Conservation (phyloP, 2,329 filamentous ascomycete species). For the Albifimbria verrucaria region DNA sequence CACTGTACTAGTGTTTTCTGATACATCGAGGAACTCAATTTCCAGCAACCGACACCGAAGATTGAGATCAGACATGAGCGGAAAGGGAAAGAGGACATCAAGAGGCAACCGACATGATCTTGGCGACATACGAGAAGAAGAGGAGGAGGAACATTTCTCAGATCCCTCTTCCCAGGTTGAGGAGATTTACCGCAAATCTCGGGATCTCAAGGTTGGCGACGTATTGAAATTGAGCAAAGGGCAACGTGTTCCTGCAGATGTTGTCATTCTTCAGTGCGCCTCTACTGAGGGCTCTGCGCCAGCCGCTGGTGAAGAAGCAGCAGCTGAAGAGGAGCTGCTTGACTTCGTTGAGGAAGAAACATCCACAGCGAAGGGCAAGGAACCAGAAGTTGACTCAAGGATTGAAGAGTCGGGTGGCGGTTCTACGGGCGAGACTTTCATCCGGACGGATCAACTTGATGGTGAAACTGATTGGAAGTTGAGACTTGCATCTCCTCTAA, state of each 20-base stretch:
- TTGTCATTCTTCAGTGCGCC: constrained; percentile 85
- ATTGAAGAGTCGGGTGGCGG: constrained; percentile 29
- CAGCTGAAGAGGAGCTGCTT: constrained; percentile 38
- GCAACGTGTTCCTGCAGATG: constrained; percentile 89
- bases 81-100: constrained; percentile 26
- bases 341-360: constrained; percentile 36
- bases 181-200: constrained; percentile 76
- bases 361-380: constrained; percentile 30
- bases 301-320: constrained; percentile 24
- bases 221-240: constrained; percentile 91
- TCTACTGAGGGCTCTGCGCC: constrained; percentile 48
- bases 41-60: constrained; percentile 33
- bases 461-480: constrained; percentile 99
- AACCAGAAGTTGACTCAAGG: constrained; percentile 22
- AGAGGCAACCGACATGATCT: constrained; percentile 34
- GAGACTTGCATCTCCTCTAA: constrained; percentile 79
- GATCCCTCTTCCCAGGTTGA: constrained; percentile 49
- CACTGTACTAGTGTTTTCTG: constrained; percentile 69
- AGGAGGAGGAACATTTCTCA: constrained; percentile 44
- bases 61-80: constrained; percentile 41
- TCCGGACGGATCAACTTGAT: constrained; percentile 93
- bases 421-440: constrained; percentile 84
- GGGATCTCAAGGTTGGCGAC: constrained; percentile 89
- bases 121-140: constrained; percentile 68
- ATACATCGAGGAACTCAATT: constrained; percentile 40